A percentile compares a stretch with the other conserved stretches of the same genome.
Conservation (phyloP, 805 yeast genomes). For the Sungouiozyma intestinalis region DNA sequence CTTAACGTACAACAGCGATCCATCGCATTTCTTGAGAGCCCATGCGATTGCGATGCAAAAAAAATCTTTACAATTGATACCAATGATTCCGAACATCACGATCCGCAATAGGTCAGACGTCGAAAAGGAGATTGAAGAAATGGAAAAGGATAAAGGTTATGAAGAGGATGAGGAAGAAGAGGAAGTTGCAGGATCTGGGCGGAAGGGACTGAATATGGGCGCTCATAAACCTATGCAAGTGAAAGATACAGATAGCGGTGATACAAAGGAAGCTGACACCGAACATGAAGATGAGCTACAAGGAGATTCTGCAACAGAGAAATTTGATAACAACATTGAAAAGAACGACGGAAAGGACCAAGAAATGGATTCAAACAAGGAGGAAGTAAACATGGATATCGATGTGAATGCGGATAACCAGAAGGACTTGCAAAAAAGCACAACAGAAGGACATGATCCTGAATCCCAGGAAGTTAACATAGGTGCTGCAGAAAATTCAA, state of each 20-base stretch:
- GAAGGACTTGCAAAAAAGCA: too few species aligned
- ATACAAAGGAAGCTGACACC: not conserved
- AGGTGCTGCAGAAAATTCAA: too few species aligned
- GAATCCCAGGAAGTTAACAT: too few species aligned
- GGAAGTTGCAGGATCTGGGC: slow-evolving; percentile 28
- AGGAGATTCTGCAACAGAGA: not conserved
- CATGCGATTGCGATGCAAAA: slow-evolving; percentile 97
- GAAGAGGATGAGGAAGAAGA: slow-evolving; percentile 29
- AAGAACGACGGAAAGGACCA: not conserved
- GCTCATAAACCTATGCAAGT: slow-evolving; percentile 22
- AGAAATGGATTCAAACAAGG: not conserved
- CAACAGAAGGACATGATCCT: too few species aligned
- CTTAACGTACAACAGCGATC: slow-evolving; percentile 85
- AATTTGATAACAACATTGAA: not conserved
- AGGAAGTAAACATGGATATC: not conserved
- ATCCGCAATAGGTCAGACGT: slow-evolving; percentile 64
- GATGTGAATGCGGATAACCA: slow-evolving; percentile 21
- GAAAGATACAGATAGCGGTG: slow-evolving; percentile 11
- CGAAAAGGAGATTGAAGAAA: slow-evolving; percentile 49
- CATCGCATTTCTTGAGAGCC: slow-evolving; percentile 77
- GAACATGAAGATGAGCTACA: not conserved
- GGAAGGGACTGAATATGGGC: slow-evolving; percentile 29
- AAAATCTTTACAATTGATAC: slow-evolving; percentile 62
- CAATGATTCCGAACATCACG: slow-evolving; percentile 81
- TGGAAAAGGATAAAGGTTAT: slow-evolving; percentile 30